Base-by-base conservation (phyloP, 2,329 filamentous ascomycete species). In the Alternaria arbusti region DNA sequence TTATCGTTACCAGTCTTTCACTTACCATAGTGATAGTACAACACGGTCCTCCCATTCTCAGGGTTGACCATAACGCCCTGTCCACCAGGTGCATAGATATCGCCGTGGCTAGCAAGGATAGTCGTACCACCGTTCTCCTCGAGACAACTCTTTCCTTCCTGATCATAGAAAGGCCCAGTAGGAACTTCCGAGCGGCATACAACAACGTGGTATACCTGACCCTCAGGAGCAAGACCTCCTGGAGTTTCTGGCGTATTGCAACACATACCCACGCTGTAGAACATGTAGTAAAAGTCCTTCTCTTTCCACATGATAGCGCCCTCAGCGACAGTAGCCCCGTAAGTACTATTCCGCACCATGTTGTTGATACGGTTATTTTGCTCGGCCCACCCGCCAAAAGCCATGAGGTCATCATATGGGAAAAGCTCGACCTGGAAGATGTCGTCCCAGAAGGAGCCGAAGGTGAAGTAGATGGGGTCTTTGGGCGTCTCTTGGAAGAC, bases 361-460 rank as follows among this genome's bases (percentile, higher is more conserved):
- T 70, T 71, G 2, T 23, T 61, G 28, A 73, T 64, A 1, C 66
- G 58, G 1, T 44, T 36, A 1, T 61, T 51, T 2, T 45, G 49
- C 15, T 59, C 60, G 6, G 63, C 59, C 49, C 57, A 63, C 20
- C 12, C n/a, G 6, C 61, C 61, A 52, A 65, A 66, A 3, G 55
- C 59, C 4, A 59, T 55, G 10, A 70, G 52, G 6, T 68, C 25
- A 4, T 59, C 47, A 22, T 64, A 22, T 1, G 61, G 51, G 6
- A 58, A 45, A 17, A 91, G 81, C 10, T 80, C 73, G 0, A 87
- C 86, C 71, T 90, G 88, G 78, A 87, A 89, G 63, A 91, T 85
- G 69, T 87, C 86, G 5, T 81, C 76, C 89, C 89, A 92, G 82
- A 89, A 91, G 23, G 86, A 89, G 20, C 90, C 90, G 65, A 91